These are phyloP conservation scores for Talaromyces marneffei DNA, from an alignment of 2,329 filamentous ascomycete genomes.

Conservation along the genomic window DNA sequence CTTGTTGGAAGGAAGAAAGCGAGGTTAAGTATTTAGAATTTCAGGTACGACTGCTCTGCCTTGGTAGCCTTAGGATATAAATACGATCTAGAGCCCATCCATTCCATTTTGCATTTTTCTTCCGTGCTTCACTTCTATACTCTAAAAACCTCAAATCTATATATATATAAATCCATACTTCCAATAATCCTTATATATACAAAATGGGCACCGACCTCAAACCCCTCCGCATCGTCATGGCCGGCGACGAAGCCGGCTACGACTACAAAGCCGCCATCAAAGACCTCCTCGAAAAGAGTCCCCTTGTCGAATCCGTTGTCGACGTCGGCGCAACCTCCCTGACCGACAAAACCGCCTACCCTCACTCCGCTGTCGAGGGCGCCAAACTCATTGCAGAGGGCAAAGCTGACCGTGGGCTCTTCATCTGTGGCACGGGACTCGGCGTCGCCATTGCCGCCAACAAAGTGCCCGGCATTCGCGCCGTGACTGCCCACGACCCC, in stretches of 20 bases:
- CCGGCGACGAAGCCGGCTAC: conserved; percentile 67
- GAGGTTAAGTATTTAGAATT: neutral
- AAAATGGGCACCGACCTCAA: conserved; percentile 30
- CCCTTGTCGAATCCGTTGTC: conserved; percentile 60
- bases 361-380: conserved; percentile 69
- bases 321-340: conserved; percentile 66
- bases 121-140: neutral
- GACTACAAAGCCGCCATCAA: conserved; percentile 75
- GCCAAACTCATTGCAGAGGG: conserved; percentile 49
- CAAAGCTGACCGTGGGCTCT: conserved; percentile 66
- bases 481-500: conserved; percentile 83
- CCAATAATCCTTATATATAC: conserved; percentile 1
- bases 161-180: neutral
- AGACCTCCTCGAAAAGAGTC: conserved; percentile 61
- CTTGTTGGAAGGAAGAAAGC: neutral
- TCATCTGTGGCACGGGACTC: conserved; percentile 78
- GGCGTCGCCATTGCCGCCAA: conserved; percentile 86
- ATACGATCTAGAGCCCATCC: neutral
- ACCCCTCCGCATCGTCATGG: conserved; percentile 56
- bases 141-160: neutral
- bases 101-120: neutral
- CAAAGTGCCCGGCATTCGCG: conserved; percentile 75
- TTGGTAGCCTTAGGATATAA: neutral
- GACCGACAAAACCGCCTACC: conserved; percentile 74
- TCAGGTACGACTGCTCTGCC: neutral